Evolutionary conservation across 495 filamentous ascomycete species (phyloP).

Genomic region (Copromyces sp.): DNA sequence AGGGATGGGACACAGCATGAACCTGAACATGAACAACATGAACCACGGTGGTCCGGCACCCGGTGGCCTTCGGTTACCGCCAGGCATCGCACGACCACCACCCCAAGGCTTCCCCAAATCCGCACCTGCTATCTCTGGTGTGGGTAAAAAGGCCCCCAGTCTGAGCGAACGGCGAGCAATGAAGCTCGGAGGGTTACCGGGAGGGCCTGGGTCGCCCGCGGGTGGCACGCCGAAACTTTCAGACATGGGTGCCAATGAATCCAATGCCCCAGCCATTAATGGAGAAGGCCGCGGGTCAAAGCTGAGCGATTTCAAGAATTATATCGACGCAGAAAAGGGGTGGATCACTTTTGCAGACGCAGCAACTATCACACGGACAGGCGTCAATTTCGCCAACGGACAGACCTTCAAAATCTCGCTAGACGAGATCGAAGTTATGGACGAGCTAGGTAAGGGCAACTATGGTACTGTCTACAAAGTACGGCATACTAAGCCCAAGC

Average conservation of each 20-base stretch:
- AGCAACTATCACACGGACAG: slow-evolving; percentile 74
- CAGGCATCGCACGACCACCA: slow-evolving; percentile 28
- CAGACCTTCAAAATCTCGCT: slow-evolving; percentile 88
- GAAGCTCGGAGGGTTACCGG: slow-evolving; percentile 31
- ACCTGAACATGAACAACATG: slow-evolving; percentile 4
- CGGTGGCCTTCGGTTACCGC: slow-evolving; percentile 31
- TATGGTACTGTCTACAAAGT: slow-evolving; percentile 98
- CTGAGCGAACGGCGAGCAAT: slow-evolving; percentile 31
- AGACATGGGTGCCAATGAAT: slow-evolving; percentile 15
- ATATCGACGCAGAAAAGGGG: slow-evolving; percentile 83
- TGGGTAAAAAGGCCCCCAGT: slow-evolving; percentile 18
- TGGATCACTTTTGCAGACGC: slow-evolving; percentile 91
- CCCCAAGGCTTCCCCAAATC: slow-evolving; percentile 37
- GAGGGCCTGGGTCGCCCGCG: slow-evolving; percentile 16
- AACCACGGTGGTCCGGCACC: slow-evolving; percentile 1
- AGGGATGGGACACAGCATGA: neutral
- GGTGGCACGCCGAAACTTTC: slow-evolving; percentile 23
- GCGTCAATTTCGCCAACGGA: slow-evolving; percentile 85
- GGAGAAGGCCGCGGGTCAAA: slow-evolving; percentile 46
- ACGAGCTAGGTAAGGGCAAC: slow-evolving; percentile 95
- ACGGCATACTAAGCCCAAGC: slow-evolving; percentile 67
- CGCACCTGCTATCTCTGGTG: slow-evolving; percentile 32
- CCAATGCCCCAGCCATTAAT: slow-evolving; percentile 20
- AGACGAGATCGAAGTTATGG: slow-evolving; percentile 89
- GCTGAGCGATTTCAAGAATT: slow-evolving; percentile 85